Conservation (phyloP, 2,329 filamentous ascomycete genomes). For the Pseudogymnoascus sp. region DNA sequence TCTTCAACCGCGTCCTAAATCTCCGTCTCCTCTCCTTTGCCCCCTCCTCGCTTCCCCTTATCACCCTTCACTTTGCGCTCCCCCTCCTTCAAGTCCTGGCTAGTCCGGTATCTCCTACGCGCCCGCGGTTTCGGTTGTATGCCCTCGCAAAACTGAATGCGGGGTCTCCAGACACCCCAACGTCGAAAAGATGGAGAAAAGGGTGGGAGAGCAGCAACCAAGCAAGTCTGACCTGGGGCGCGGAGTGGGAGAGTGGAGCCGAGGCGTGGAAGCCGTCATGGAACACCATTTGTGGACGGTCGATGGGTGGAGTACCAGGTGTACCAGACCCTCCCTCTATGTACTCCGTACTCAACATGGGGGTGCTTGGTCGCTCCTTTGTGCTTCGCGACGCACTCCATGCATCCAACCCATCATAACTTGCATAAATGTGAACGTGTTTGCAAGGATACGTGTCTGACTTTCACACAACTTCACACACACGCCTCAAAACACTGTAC, state of each 20-base stretch:
- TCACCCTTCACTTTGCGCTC: background rate
- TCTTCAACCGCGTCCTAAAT: background rate
- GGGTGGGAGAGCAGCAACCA: background rate
- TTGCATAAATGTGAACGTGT: conserved; percentile 4
- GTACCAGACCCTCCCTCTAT: background rate
- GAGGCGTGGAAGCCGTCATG: background rate
- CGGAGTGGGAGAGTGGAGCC: conserved; percentile 3
- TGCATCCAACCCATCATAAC: background rate
- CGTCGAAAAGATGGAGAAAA: background rate
- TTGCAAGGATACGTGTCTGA: conserved; percentile 5
- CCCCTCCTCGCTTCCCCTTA: background rate
- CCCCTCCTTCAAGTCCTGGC: background rate
- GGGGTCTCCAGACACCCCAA: conserved; percentile 5
- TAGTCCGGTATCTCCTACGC: background rate
- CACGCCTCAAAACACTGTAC: background rate
- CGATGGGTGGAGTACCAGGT: background rate
- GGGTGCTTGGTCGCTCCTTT: background rate
- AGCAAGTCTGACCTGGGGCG: background rate
- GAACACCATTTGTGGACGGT: conserved; percentile 2
- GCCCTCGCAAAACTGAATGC: background rate
- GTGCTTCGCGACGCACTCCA: background rate
- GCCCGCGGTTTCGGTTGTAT: conserved; percentile 5
- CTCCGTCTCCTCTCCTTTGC: background rate
- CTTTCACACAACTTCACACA: background rate
- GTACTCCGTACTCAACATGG: background rate